Conservation (phyloP, 352 stramenopile species). For the Globisporangium abappressorium region DNA sequence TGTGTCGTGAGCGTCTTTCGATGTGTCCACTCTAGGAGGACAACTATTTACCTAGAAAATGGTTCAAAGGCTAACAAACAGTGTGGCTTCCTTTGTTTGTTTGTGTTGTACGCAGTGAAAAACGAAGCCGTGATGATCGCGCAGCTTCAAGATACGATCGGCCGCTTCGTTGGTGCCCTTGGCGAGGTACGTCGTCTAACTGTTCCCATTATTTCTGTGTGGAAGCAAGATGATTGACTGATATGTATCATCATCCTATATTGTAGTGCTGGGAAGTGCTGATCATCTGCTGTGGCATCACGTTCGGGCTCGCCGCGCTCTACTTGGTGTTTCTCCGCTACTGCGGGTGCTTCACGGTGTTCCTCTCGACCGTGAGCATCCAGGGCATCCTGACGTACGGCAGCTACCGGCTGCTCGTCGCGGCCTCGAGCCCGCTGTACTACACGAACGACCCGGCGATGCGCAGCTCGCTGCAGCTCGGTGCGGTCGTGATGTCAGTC, state of each 20-base stretch:
- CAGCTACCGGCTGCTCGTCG: constrained; percentile 54
- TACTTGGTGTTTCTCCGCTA: constrained; percentile 72
- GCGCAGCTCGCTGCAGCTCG: constrained; percentile 67
- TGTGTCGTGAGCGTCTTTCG: background rate
- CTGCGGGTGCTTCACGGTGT: constrained; percentile 68
- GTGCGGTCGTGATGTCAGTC: constrained; percentile 51
- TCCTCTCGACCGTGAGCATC: constrained; percentile 62
- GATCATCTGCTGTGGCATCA: constrained; percentile 58
- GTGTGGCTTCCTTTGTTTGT: background rate
- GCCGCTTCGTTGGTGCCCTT: constrained; percentile 75
- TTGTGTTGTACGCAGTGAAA: constrained; percentile 27
- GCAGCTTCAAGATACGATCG: constrained; percentile 69
- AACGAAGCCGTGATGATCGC: constrained; percentile 55
- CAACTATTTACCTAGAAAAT: background rate
- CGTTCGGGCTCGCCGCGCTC: constrained; percentile 47
- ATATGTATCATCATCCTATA: background rate
- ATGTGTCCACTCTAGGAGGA: background rate
- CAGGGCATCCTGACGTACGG: constrained; percentile 60
- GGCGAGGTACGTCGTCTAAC: constrained; percentile 23
- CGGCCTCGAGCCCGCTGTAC: constrained; percentile 41
- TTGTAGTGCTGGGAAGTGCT: constrained; percentile 64
- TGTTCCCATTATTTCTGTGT: background rate
- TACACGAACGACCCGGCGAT: constrained; percentile 65
- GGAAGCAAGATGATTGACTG: background rate
- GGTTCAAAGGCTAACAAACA: background rate